Conservation (phyloP, 169 alveolate genomes). For the Cryptosporidium muris region DNA sequence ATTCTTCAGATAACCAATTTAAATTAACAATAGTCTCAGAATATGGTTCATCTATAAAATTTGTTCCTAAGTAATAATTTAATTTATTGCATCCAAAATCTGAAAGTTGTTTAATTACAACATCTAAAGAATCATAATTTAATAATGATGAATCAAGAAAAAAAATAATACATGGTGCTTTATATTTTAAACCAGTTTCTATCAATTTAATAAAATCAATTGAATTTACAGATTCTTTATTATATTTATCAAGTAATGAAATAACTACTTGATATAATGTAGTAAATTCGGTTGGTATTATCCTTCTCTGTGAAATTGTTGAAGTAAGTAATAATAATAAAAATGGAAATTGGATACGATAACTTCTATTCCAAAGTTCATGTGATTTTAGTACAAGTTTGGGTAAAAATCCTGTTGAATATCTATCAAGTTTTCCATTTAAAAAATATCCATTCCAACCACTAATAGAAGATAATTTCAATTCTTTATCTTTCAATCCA, state of each 20-base stretch:
- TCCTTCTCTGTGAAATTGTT: slow-evolving; percentile 10
- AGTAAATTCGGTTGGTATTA: neutral
- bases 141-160: slow-evolving; percentile 10
- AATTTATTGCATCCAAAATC: neutral
- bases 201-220: neutral
- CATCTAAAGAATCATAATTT: neutral
- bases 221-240: neutral
- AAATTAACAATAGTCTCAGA: neutral
- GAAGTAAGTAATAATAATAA: neutral
- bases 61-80: slow-evolving; percentile 13
- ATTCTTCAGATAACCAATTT: slow-evolving; percentile 13
- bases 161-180: slow-evolving; percentile 21
- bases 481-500: neutral
- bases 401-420: too few relatives aligned
- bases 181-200: neutral
- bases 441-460: slow-evolving; percentile 46
- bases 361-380: neutral
- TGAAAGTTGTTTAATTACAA: neutral
- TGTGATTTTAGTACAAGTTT: neutral
- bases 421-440: neutral
- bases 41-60: neutral
- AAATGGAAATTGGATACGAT: slow-evolving; percentile 13
- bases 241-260: neutral
- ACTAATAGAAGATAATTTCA: neutral
- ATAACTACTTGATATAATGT: neutral